Evolutionary conservation across 1,284 basidiomycete species (phyloP).

Genomic region (Heterobasidion occidentale): DNA sequence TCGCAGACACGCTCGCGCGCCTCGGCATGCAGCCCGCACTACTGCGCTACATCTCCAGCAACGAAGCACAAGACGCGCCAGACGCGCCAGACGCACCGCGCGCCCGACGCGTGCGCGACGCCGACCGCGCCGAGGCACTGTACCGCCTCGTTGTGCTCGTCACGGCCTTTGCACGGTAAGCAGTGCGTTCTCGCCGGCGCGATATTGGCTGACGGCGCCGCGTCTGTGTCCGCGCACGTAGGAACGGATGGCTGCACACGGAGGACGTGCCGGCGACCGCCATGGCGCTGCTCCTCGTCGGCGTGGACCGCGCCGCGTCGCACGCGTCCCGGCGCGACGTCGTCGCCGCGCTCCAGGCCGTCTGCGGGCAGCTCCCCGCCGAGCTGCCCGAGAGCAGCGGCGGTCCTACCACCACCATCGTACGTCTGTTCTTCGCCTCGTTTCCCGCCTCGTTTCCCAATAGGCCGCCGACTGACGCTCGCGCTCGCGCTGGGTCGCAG

Average conservation of each 20-base stretch:
- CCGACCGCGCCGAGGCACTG: constrained; percentile 23
- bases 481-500: constrained; percentile 21
- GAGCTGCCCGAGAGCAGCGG: constrained; percentile 23
- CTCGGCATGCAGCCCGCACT: constrained; percentile 6
- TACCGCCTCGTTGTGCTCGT: constrained; percentile 37
- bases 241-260: constrained; percentile 14
- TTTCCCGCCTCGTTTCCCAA: background rate
- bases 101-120: background rate
- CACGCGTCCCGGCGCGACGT: constrained; percentile 37
- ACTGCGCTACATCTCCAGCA: background rate
- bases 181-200: constrained; percentile 1
- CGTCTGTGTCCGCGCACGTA: background rate
- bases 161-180: constrained; percentile 39
- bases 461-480: background rate
- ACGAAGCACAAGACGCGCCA: background rate
- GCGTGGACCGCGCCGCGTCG: constrained; percentile 42
- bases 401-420: too few relatives aligned
- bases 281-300: constrained; percentile 42
- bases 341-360: constrained; percentile 32
- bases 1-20: constrained; percentile 4
- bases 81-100: background rate
- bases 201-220: background rate
- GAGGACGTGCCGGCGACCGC: constrained; percentile 44
- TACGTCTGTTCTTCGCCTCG: background rate
- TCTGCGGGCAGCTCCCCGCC: constrained; percentile 31